These are phyloP conservation scores for Pythium phragmiticola DNA, from an alignment of 352 stramenopile genomes.

Conservation along the genomic window DNA sequence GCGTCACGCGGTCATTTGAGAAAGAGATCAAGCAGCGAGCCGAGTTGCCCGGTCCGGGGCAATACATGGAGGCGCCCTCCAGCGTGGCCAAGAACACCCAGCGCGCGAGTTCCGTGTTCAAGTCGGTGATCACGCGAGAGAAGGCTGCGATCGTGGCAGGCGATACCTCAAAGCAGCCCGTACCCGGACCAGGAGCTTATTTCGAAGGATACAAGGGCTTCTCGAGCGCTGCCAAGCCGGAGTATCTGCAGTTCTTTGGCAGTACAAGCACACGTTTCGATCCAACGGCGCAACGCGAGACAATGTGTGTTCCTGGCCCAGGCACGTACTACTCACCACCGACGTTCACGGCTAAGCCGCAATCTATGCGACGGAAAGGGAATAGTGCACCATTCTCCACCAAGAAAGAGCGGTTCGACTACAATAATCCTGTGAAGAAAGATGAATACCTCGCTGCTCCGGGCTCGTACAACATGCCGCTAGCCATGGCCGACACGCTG, in stretches of 20 bases:
- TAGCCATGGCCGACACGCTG: conserved; percentile 52
- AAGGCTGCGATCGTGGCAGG: conserved; percentile 27
- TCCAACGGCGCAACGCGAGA: conserved; percentile 9
- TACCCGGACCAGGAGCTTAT: conserved; percentile 70
- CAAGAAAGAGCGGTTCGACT: conserved; percentile 72
- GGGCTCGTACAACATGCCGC: conserved; percentile 67
- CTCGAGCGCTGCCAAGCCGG: conserved; percentile 42
- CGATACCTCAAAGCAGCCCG: conserved; percentile 32
- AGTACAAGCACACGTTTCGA: conserved; percentile 75
- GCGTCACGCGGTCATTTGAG: conserved; percentile 56
- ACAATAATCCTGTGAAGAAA: conserved; percentile 29
- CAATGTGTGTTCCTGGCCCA: conserved; percentile 34
- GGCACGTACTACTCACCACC: conserved; percentile 59
- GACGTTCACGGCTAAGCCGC: conserved; percentile 28
- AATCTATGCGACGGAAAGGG: conserved; percentile 32
- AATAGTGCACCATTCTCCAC: conserved; percentile 60
- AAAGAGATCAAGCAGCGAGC: conserved; percentile 57
- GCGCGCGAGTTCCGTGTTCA: conserved; percentile 68
- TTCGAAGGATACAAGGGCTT: conserved; percentile 51
- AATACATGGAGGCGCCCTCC: conserved; percentile 44
- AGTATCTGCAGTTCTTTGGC: conserved; percentile 81
- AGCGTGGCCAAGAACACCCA: conserved; percentile 39
- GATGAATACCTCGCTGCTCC: conserved; percentile 52
- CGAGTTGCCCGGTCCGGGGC: conserved; percentile 54
- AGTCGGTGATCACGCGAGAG: conserved; percentile 59